Base-by-base conservation (phyloP, 257 asterid genomes). In the Solanum dulcamara region DNA sequence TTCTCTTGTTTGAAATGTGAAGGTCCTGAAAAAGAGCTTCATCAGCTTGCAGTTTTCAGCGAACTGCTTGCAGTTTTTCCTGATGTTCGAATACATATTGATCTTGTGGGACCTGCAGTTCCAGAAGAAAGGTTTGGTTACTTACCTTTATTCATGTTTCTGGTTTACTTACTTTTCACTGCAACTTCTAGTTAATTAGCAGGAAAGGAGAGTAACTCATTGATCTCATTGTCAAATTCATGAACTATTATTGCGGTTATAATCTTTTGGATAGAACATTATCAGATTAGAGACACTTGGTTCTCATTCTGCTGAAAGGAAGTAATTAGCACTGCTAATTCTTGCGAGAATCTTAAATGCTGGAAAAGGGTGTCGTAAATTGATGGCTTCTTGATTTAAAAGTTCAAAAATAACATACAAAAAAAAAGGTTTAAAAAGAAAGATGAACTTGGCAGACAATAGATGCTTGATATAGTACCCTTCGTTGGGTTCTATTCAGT, bases 1-100 rank as follows among this genome's bases (percentile, higher is more conserved):
- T 42, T 64, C 83, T 85, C 71, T 28, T 86, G 84, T 68, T 81
- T 86, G 87, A 85, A 83, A 85, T 66, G 83, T 68, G 86, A 88
- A 96, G 98, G 99, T 44, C 98, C 99, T 80, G 99, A 95, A 72
- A 93, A 92, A 66, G 98, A 97, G 93, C 93, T 97, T 72, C 90
- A 79, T 88, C 99, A 95, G 83, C 89, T 97, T 88, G 90, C 91
- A 46, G 95, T 90, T 85, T 95, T 97, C 53, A 94, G 94, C 46
- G 99, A 97, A 85, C 87, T 97, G 81, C 91, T 26, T 77, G 96
- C 97, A 79, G 95, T 97, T 87, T 92, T 95, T 84, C 98, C 98
- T 10, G 94, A 94, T 67, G 91, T 89, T 80, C 82, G 81, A 85
- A 55, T 97, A 67, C 92, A 87, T 70, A 90, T 97, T 62, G 97